Base-by-base conservation (phyloP, 1,284 basidiomycete genomes). In the Sphaerobolus stellatus region DNA sequence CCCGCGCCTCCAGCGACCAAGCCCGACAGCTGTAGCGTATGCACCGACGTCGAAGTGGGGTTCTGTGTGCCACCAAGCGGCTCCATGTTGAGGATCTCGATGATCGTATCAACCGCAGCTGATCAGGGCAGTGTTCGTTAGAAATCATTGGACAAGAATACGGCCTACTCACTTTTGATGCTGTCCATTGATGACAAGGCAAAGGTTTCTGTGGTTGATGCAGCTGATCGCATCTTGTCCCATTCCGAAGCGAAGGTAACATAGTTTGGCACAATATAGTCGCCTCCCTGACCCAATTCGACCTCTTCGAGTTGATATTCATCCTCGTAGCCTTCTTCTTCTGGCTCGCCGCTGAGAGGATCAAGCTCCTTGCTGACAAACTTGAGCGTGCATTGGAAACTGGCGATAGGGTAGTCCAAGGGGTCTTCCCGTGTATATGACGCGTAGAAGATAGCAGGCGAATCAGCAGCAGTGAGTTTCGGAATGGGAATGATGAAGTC, bases 281-380 rank as follows among this genome's bases (percentile, higher is more conserved):
- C 92, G 56, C 94, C 92, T 28, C 88, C 86, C 4, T 92, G 93
- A 54, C 88, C 87, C 47, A 99, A 76, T 67, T 98, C 97, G 54
- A 98, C 83, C 61, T 98, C 97, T 72, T 98, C 96, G 40, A 98
- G 79, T 71, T 94, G 91, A 74, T 99, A 99, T 72, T 99, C 96
- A 76, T 99, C 97, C 68, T 94, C 91, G 73, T 99, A 99, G 6
- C 97, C 97, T 61, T 98, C 95, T 62, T 92, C 93, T 71, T 99
- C 97, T 13, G 97, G 96, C 69, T 94, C 90, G 50, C 95, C 95
- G n/a, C 90, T 96, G 25, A 88, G 79, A 14, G 97, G 97, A 71
- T 99, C 97, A 16, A 99, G 83, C 69, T 99, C 97, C 73, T 99
- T 99, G 74, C 92, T 95, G 63, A 96, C 78, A 68, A 98, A 99